Evolutionary conservation across 2,329 filamentous ascomycete species (phyloP), one percentile per base, ranked within the genome.

Genomic region (Fonsecaea multimorphosa): DNA sequence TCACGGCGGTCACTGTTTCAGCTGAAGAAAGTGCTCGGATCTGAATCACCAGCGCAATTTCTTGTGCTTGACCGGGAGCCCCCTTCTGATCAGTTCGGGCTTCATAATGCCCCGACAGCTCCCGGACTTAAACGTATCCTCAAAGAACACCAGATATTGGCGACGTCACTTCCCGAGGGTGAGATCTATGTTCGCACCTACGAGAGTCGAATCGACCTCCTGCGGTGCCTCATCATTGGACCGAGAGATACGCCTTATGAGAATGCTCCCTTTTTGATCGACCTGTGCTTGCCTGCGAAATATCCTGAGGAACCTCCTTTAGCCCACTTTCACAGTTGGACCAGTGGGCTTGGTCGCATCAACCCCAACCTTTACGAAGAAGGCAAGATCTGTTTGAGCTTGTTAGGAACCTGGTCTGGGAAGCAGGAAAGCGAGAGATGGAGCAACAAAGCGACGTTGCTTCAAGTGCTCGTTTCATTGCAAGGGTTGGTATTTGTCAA

Each of bases 331-430:
- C 85, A 88, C 73, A 85, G 82, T 58, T 88, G 85, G 85, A 85
- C 83, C 0, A 74, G 78, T 61, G 81, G 81, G 1, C 74, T 80
- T 24, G 84, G 83, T 0, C 78, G 79, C n/a, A 78, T 88, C 27
- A 89, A 88, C 68, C 86, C 86, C 0, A 89, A 89, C 69, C 74
- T 89, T 1, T 88, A 88, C 73, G 85, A 88, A 69, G 83, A 87
- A 66, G 86, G 86, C 27, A 87, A 84, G 71, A 86, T 88, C 34
- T 88, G 86, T 70, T 75, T 88, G 16, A 84, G 81, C 67, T 73
- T 88, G 24, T 75, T 88, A 3, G 85, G 85, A 12, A 88, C 86
- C 1, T 88, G 86, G 86, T 82, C 85, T 60, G 80, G 82, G 0
- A 79, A 83, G 62, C 76, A 82, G 67, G 76, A 81, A 2, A 80